These are phyloP conservation scores for Gautieria morchelliformis DNA, from an alignment of 768 basidiomycete genomes.

Conservation along the genomic window DNA sequence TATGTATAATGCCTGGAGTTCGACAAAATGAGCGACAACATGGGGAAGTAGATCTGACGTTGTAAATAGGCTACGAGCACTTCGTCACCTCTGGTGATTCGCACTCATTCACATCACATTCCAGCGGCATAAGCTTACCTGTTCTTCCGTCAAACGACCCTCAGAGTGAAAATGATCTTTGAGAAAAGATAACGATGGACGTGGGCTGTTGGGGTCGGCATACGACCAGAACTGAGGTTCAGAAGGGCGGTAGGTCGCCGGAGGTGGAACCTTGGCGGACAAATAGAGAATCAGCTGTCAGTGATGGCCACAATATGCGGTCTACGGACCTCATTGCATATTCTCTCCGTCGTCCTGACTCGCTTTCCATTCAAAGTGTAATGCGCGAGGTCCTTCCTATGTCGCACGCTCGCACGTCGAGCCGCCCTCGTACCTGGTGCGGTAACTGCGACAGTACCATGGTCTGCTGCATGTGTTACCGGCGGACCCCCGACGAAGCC, in stretches of 20 bases:
- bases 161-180: constrained; percentile 87
- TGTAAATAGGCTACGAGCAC: neutral
- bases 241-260: neutral
- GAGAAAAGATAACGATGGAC: constrained; percentile 70
- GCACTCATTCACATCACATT: neutral
- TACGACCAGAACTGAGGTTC: constrained; percentile 7
- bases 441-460: neutral
- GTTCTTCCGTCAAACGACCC: constrained; percentile 66
- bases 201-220: constrained; percentile 24
- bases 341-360: constrained; percentile 3
- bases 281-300: neutral
- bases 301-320: neutral
- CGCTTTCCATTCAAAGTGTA: constrained; percentile 3
- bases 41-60: neutral
- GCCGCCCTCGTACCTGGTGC: neutral
- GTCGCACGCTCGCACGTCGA: neutral
- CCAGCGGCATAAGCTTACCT: neutral
- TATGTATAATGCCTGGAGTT: constrained; percentile 72
- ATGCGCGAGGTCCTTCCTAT: neutral
- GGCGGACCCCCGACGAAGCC: constrained; percentile 5
- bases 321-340: constrained; percentile 3
- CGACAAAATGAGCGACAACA: neutral
- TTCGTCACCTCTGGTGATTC: neutral
- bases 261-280: neutral
- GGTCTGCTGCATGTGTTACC: neutral